Evolutionary conservation across 75 land plant species (phyloP).

Genomic region (Isoetes taiwanensis): DNA sequence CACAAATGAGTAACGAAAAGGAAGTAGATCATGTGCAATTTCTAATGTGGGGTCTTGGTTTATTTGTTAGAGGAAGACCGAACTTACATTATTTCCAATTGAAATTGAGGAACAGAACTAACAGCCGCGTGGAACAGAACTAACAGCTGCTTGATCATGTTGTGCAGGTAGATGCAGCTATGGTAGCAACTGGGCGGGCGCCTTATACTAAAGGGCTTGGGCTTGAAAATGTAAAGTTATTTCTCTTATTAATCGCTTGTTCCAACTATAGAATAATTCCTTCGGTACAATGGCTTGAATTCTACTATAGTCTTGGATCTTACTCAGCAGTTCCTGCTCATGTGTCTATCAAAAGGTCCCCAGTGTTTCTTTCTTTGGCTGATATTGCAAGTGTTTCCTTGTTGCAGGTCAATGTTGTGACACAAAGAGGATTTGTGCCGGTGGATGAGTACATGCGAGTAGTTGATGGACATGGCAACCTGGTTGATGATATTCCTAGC

Average conservation of each 20-base stretch:
- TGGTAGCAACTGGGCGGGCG: slow-evolving; percentile 96
- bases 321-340: not conserved
- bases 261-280: not conserved
- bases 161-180: slow-evolving; percentile 96
- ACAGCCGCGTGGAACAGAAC: too few species aligned
- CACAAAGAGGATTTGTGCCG: slow-evolving; percentile 93
- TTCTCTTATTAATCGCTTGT: not conserved
- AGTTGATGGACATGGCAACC: slow-evolving; percentile 63
- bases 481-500: slow-evolving; percentile 28
- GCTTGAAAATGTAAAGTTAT: slow-evolving; percentile 64
- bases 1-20: too few species aligned
- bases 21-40: too few species aligned
- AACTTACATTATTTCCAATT: too few species aligned
- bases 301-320: not conserved
- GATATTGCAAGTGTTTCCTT: not conserved
- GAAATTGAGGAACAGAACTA: too few species aligned
- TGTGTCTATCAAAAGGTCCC: not conserved
- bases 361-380: not conserved
- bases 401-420: slow-evolving; percentile 63
- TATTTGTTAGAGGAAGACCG: too few species aligned
- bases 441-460: slow-evolving; percentile 98
- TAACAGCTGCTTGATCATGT: too few species aligned
- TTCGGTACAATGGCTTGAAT: not conserved
- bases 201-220: slow-evolving; percentile 96
- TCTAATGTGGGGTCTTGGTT: too few species aligned